These are phyloP conservation scores for Auricularia cornea DNA, from an alignment of 768 basidiomycete species.

Conservation along the genomic window DNA sequence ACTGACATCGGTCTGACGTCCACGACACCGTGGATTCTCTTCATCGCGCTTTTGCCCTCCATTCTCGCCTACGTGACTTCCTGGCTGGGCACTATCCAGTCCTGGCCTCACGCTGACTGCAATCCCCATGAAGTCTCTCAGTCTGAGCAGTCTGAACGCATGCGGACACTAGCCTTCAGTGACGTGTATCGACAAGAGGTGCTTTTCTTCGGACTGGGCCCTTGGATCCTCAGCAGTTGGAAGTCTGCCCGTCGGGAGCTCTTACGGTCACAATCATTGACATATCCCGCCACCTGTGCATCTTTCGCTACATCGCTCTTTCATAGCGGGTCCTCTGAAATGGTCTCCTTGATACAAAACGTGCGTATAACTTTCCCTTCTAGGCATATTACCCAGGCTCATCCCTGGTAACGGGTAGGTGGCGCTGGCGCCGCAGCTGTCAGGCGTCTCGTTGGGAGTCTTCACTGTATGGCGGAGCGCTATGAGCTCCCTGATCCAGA, in stretches of 20 bases:
- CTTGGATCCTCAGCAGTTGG: slow-evolving; percentile 82
- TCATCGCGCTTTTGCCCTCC: slow-evolving; percentile 48
- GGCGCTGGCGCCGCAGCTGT: slow-evolving; percentile 60
- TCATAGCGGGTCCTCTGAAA: slow-evolving; percentile 24
- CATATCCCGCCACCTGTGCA: slow-evolving; percentile 14
- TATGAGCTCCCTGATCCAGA: slow-evolving; percentile 61
- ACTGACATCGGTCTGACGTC: slow-evolving; percentile 33
- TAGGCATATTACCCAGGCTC: slow-evolving; percentile 2
- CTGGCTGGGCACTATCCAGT: slow-evolving; percentile 19
- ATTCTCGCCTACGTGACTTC: slow-evolving; percentile 15
- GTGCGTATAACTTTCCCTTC: neutral
- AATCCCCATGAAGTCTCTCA: slow-evolving; percentile 52
- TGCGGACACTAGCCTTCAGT: slow-evolving; percentile 67
- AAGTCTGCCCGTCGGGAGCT: slow-evolving; percentile 51
- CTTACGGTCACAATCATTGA: slow-evolving; percentile 35
- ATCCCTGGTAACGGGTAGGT: slow-evolving; percentile 39
- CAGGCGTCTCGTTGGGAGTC: slow-evolving; percentile 71
- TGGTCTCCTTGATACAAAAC: slow-evolving; percentile 7
- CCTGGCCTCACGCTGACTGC: slow-evolving; percentile 34
- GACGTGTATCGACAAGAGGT: slow-evolving; percentile 75
- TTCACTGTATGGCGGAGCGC: slow-evolving; percentile 73
- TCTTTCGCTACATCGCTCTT: slow-evolving; percentile 32
- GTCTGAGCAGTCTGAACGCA: slow-evolving; percentile 62
- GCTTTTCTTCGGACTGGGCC: slow-evolving; percentile 70
- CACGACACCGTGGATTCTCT: slow-evolving; percentile 5